Evolutionary conservation across 1,139 yeast species (phyloP), one percentile per base, ranked within the genome.

Genomic region (Taphrina pruni): DNA sequence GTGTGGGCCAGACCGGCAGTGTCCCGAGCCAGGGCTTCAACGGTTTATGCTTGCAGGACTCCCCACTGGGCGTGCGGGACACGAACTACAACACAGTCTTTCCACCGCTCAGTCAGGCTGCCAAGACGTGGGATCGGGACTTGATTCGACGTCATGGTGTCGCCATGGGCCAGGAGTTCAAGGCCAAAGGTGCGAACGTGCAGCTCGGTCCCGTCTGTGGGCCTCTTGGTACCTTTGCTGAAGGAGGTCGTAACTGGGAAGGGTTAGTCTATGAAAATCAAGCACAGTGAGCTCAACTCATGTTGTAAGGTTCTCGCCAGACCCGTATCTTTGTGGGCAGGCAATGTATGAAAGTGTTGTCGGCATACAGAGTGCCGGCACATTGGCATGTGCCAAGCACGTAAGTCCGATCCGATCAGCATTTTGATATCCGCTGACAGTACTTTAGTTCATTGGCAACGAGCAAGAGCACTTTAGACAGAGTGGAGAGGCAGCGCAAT

Each of bases 401-500:
- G 86, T 77, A 76, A n/a, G n/a, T n/a, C n/a, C n/a, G n/a, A n/a
- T n/a, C n/a, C n/a, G n/a, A n/a, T n/a, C n/a, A n/a, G n/a, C n/a
- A n/a, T n/a, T n/a, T n/a, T n/a, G n/a, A n/a, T n/a, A n/a, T n/a
- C n/a, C n/a, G n/a, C 43, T 54, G 58, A 36, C 58, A n/a, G n/a
- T 26, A 17, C 6, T 41, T 7, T 88, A 86, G 72, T 82, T 83
- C 60, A 78, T 87, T 60, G 88, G 87, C 2, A 84, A 87, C 75
- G 90, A 87, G 74, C 90, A 87, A 75, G 90, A 87, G 74, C 86
- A 83, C 72, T 85, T 83, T 75, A 81, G 89, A n/a, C 88, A 85
- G 75, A 83, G 80, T 51, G 85, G 84, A 32, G 88, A 85, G 73
- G 84, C 86, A 85, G 72, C 76, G 0, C 85, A 83, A 0, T 77